Base-by-base conservation (phyloP, 2,329 filamentous ascomycete genomes). In the Coleophoma cylindrospora region DNA sequence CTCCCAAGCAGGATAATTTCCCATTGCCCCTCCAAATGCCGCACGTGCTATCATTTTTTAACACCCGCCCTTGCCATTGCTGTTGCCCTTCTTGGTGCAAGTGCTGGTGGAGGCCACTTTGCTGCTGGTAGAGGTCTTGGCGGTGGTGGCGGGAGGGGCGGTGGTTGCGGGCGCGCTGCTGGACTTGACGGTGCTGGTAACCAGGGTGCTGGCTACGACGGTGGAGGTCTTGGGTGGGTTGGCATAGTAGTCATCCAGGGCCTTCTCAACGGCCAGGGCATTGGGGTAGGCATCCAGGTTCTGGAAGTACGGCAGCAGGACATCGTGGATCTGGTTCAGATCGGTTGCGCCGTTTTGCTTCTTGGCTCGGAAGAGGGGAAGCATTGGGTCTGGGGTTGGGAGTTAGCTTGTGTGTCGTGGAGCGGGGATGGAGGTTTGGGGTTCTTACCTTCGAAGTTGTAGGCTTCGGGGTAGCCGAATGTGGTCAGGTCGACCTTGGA, bases 231-330 rank as follows among this genome's bases (percentile, higher is more conserved):
- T 10, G 2, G 43, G 7, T 19, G 22, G 15, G 22, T 17, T 21
- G 17, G 12, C 38, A 33, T 57, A 53, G 37, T 57, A 57, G 19
- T 51, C 50, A 21, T 54, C 43, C 10, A 57, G 40, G 10, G 53
- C 53, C 14, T 50, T 44, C 43, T 53, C 50, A 2, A 57, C 43
- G 8, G 21, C 46, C n/a, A 43, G 11, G 2, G 51, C 48, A 34
- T 54, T 43, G 13, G 54, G 56, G 41, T 64, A 64, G 9, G 60
- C 57, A 51, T 63, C 47, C 21, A 63, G 45, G 19, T 51, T 51
- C 13, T 56, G 49, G 36, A 57, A 60, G 37, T 46, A 50, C 3
- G 57, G 57, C 38, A 62, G 32, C 15, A 51, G 21, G 14, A 17
- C 21, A 4, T 45, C 46, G 10, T 53, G 32, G 10, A 64, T 33